Evolutionary conservation across 129 eudicot genomes (phyloP).

Genomic region (Lactuca sativa): DNA sequence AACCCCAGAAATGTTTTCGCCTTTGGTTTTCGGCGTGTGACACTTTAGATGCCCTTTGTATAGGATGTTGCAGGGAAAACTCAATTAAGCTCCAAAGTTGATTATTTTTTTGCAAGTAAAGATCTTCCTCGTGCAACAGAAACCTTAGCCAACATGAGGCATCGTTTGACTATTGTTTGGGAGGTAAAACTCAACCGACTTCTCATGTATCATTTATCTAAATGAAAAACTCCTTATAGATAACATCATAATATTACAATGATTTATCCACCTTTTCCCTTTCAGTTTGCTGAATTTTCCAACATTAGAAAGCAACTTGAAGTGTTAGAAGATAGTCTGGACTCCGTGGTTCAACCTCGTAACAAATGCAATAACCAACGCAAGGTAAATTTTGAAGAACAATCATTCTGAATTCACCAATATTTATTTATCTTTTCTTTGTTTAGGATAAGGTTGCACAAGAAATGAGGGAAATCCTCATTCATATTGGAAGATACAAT

Average conservation of each 20-base stretch:
- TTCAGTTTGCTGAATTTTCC: constrained; percentile 99
- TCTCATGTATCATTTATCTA: constrained; percentile 5
- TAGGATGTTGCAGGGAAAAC: constrained; percentile 99
- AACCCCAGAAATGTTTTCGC: no score
- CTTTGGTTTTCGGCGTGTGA: no score
- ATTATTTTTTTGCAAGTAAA: constrained; percentile 95
- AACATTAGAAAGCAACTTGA: constrained; percentile 98
- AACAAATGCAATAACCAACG: constrained; percentile 83
- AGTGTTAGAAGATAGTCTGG: constrained; percentile 96
- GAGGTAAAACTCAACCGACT: constrained; percentile 50
- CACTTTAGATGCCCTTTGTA: constrained; percentile 20
- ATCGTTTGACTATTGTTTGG: constrained; percentile 93
- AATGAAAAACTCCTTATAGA: neutral
- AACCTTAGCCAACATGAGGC: constrained; percentile 98
- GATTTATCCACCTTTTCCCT: constrained; percentile 4
- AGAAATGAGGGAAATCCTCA: constrained; percentile 85
- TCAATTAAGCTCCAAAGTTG: constrained; percentile 96
- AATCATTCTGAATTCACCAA: neutral
- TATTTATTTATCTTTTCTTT: neutral
- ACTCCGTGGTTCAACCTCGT: constrained; percentile 99
- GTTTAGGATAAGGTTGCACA: constrained; percentile 80
- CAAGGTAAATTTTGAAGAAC: constrained; percentile 48
- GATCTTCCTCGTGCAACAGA: constrained; percentile 99
- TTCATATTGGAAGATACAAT: constrained; percentile 87
- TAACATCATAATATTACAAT: neutral